Percentiles rank a stretch among this genome's conserved stretches.
Evolutionary conservation across 768 basidiomycete species (phyloP).

Genomic region (Pleurotus tuoliensis): DNA sequence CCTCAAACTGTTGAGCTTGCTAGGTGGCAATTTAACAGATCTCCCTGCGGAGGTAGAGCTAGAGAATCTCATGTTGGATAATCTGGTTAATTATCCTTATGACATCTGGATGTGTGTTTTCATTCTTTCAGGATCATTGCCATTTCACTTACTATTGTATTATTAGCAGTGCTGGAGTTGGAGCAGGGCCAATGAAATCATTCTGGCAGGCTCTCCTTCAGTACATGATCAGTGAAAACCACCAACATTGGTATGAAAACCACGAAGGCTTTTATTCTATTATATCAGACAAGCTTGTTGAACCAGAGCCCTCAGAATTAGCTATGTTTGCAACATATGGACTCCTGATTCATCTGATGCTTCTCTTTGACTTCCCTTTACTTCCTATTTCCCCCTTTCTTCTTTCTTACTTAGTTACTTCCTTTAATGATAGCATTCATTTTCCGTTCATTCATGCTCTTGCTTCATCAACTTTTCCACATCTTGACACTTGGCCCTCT

Average conservation of each 20-base stretch:
- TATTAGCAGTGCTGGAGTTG: constrained; percentile 1
- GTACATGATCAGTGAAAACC: neutral
- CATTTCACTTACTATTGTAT: neutral
- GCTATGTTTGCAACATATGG: neutral
- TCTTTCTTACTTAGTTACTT: constrained; percentile 1
- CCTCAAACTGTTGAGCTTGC: no score
- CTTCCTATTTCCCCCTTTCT: constrained; percentile 6
- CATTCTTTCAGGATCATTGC: neutral
- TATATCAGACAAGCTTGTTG: neutral
- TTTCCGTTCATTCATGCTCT: neutral
- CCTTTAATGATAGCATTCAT: neutral
- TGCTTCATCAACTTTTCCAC: neutral
- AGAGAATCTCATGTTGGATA: no score
- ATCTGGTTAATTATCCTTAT: no score
- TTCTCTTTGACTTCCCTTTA: neutral
- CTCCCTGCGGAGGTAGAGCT: no score
- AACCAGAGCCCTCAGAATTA: neutral
- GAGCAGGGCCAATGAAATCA: constrained; percentile 3
- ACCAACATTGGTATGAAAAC: neutral
- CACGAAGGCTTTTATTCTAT: constrained; percentile 1
- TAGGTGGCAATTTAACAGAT: no score
- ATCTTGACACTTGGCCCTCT: constrained; percentile 4
- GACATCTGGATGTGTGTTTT: neutral
- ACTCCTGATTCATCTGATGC: neutral
- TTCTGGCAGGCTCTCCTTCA: neutral